Conservation (phyloP, 305 asterid genomes). For the Rubia balearica region DNA sequence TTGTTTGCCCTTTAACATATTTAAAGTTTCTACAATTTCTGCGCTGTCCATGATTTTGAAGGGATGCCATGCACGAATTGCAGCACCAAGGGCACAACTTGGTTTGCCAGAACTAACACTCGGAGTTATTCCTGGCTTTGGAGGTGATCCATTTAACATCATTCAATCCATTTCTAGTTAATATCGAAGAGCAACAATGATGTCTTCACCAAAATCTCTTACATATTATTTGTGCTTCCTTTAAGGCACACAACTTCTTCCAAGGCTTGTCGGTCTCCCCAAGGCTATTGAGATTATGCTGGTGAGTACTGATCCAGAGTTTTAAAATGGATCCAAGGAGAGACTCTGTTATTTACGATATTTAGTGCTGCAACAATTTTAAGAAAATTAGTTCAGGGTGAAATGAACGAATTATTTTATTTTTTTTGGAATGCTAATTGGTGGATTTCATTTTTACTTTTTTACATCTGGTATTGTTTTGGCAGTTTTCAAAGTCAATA, state of each 20-base stretch:
- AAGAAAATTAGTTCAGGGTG: not conserved
- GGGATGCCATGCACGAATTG: slow-evolving; percentile 96
- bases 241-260: slow-evolving; percentile 93
- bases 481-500: slow-evolving; percentile 71
- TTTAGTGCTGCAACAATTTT: not conserved
- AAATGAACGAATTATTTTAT: not conserved
- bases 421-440: not conserved
- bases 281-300: slow-evolving; percentile 81
- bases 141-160: slow-evolving; percentile 45
- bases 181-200: not conserved
- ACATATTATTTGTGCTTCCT: slow-evolving; percentile 20
- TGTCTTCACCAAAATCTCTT: slow-evolving; percentile 14
- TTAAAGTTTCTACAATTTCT: not conserved
- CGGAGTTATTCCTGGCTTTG: slow-evolving; percentile 90
- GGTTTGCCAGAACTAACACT: slow-evolving; percentile 96
- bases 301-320: slow-evolving; percentile 44
- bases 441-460: not conserved
- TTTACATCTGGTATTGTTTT: slow-evolving; percentile 4
- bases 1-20: not conserved
- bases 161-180: slow-evolving; percentile 7
- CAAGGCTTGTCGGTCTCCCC: slow-evolving; percentile 83
- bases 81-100: slow-evolving; percentile 66
- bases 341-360: not conserved
- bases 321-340: slow-evolving; percentile 8
- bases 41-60: slow-evolving; percentile 24